Evolutionary conservation across 441 rosid species (phyloP), one percentile per base, ranked within the genome.

Genomic region (Aquilaria agallochum): DNA sequence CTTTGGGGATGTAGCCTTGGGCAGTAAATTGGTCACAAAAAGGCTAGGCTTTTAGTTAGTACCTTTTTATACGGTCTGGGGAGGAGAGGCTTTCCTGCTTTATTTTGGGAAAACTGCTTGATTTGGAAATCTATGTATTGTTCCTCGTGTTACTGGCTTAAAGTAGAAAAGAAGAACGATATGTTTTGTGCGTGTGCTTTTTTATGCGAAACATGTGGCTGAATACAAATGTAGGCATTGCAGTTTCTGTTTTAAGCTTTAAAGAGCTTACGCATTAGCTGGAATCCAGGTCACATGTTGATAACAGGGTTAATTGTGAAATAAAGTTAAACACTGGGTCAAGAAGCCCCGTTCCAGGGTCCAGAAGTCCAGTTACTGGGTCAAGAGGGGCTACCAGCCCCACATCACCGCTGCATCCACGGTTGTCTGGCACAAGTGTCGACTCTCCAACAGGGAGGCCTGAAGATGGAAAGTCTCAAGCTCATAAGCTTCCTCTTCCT

Each of bases 401-500:
- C 0, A 74, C 86, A n/a, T 94, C 97, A 30, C 96, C 97, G 52
- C 76, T 90, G 59, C 90, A 85, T 75, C 72, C 80, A 2, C 77
- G 79, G 49, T 68, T 84, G 11, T 69, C 76, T 3, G 86, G 73
- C 11, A 63, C 74, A 67, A 85, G 73, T 65, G 54, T 87, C 9
- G 97, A 94, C 9, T 89, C 91, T 65, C 81, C 90, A 0, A 66
- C 79, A 0, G 87, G 88, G 72, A 80, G 81, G 71, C 68, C 72
- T 53, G 96, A 86, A 47, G 94, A 85, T 52, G 85, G 83, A 40
- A 86, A 78, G 67, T 79, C 77, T 55, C 85, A 84, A 69, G 70
- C 78, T 55, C 98, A 90, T 60, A 92, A 80, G 20, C 72, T 94
- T 76, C 98, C 98, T 76, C 85, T 89, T 42, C 98, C 98, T 2